These are phyloP conservation scores for Spizellomyces punctatus DNA, from an alignment of 192 early-diverging fungal species.

Conservation along the genomic window DNA sequence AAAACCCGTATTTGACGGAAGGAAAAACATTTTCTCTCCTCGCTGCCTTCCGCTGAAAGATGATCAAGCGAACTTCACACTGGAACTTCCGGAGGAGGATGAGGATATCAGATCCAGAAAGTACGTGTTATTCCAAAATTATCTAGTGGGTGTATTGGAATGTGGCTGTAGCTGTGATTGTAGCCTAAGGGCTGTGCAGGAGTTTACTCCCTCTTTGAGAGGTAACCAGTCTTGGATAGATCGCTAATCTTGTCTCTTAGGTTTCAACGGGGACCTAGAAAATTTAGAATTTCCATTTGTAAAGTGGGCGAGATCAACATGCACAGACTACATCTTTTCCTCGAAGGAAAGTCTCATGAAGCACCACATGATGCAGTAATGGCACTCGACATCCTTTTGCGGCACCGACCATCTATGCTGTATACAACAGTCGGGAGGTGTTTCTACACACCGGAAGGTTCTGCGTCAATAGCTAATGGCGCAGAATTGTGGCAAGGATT, in stretches of 20 bases:
- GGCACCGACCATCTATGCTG: slow-evolving; percentile 73
- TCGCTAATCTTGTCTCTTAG: too few species aligned
- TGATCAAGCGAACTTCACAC: slow-evolving; percentile 59
- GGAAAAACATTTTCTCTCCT: slow-evolving; percentile 74
- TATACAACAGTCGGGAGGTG: slow-evolving; percentile 84
- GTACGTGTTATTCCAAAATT: too few species aligned
- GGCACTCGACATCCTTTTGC: slow-evolving; percentile 79
- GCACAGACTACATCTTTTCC: slow-evolving; percentile 44
- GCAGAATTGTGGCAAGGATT: slow-evolving; percentile 92
- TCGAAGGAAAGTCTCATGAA: slow-evolving; percentile 47
- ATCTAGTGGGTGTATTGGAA: too few species aligned
- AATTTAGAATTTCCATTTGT: slow-evolving; percentile 68
- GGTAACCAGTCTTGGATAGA: too few species aligned
- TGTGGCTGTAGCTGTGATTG: too few species aligned
- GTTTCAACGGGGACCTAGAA: slow-evolving; percentile 10
- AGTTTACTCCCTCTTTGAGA: too few species aligned
- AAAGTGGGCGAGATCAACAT: slow-evolving; percentile 71
- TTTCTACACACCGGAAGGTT: slow-evolving; percentile 78
- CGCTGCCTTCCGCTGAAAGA: slow-evolving; percentile 57
- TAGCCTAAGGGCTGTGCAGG: too few species aligned
- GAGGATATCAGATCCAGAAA: slow-evolving; percentile 27
- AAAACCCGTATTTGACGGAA: slow-evolving; percentile 82
- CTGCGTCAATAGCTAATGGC: slow-evolving; percentile 65
- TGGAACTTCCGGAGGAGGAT: slow-evolving; percentile 55
- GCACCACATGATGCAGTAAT: slow-evolving; percentile 55